Evolutionary conservation across 1,284 basidiomycete species (phyloP), one percentile per base, ranked within the genome.

Genomic region (Cryptococcus deneoformans): DNA sequence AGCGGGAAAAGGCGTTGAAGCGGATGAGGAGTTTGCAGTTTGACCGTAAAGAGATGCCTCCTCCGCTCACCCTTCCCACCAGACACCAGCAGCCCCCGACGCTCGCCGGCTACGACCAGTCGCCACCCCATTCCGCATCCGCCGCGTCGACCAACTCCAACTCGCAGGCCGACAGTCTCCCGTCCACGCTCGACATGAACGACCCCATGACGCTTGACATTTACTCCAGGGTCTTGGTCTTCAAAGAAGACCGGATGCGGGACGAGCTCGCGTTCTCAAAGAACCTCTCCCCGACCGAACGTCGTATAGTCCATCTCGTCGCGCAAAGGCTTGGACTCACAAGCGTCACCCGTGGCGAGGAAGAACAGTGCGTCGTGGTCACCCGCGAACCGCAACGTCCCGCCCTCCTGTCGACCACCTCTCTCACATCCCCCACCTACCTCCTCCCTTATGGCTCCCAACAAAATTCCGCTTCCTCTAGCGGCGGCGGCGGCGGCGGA

Each of bases 161-260:
- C 55, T 54, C 79, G 80, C 44, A 73, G 34, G 20, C 8, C 16
- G 38, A 51, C 39, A 24, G 20, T 40, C 50, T 40, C 6, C 36
- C 50, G 3, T 85, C 82, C 68, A 88, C 90, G 74, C 84, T 99
- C 55, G 95, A 99, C 77, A 82, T 99, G 68, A 98, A 99, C 72
- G 95, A 99, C 76, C 87, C 94, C 1, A 87, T 88, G 39, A 95
- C 93, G 8, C 82, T 99, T 63, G 93, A 98, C 76, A 96, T 99
- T 67, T 99, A 98, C 76, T 98, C 95, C 56, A 85, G 94, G 64
- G 92, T 98, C 56, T 80, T 98, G 48, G 83, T 98, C 45, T 99
- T 99, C 86, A 97, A 96, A 80, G 94, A 97, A 69, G 95, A 99
- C 76, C 87, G 85, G 63, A 94, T 99, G 90, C 86, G 96, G 38